Base-by-base conservation (phyloP, 2,329 filamentous ascomycete species). In the Cyphellophora attinorum region DNA sequence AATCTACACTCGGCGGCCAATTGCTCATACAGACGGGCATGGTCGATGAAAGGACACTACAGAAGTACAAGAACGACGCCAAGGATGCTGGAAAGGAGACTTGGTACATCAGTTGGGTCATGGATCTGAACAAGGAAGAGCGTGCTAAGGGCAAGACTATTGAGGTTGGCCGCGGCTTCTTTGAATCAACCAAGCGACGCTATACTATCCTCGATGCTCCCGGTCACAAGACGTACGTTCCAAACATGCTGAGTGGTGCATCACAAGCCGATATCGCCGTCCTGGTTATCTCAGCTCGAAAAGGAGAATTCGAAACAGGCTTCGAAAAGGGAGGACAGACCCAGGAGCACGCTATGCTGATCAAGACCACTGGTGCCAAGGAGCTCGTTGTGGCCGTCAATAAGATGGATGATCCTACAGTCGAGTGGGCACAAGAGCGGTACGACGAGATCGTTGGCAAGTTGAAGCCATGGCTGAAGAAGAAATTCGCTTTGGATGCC, bases 391-490 rank as follows among this genome's bases (percentile, higher is more conserved):
- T 98, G 18, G 91, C 74, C 34, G 88, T 95, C 57, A 98, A 98
- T 76, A 98, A 98, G 72, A 98, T 98, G 93, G 91, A 98, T 56
- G 91, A 98, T 57, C 70, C 81, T 8, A 98, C 91, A 3, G 93
- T 98, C 33, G 76, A 94, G 54, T 98, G 93, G 93, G 91, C 83
- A 35, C 77, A 95, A 51, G 83, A 84, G 27, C 80, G 91, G 37
- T 98, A 85, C 67, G 79, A 85, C 53, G 91, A 98, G 64, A 98
- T 91, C 61, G 88, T 79, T 3, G 79, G 79, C 47, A 98, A 96
- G 67, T 76, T 98, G 32, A 62, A 77, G 11, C 74, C 79, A 48
- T 96, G 94, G 70, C 65, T 98, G 44, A 94, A 94, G 67, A 49
- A 49, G 37, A 38, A 42, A 33, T 47, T 49, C 13, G 83, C 77